These are phyloP conservation scores for Russula foetens DNA, from an alignment of 768 basidiomycete genomes.

Conservation along the genomic window DNA sequence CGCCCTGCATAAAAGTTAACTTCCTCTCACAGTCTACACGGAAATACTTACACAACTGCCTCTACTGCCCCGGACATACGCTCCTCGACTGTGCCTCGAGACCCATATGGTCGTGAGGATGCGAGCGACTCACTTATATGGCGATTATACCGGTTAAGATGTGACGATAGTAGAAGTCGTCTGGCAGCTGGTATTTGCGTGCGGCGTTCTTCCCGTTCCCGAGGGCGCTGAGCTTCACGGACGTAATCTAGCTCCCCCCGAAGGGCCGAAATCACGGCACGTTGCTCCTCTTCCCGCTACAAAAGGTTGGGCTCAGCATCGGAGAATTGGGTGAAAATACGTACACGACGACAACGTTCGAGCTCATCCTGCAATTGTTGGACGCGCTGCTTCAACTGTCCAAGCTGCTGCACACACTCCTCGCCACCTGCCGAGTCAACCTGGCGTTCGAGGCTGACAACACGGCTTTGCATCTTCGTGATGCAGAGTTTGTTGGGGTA, in stretches of 20 bases:
- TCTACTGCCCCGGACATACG: slow-evolving; percentile 10
- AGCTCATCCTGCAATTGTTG: slow-evolving; percentile 73
- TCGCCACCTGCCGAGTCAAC: slow-evolving; percentile 50
- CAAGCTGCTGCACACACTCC: slow-evolving; percentile 43
- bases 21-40: not conserved
- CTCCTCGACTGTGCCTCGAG: slow-evolving; percentile 6
- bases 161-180: not conserved
- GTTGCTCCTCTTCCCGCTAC: slow-evolving; percentile 72
- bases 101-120: not conserved
- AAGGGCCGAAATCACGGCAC: slow-evolving; percentile 49
- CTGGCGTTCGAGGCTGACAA: slow-evolving; percentile 63
- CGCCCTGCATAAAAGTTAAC: not conserved
- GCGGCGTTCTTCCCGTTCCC: slow-evolving; percentile 54
- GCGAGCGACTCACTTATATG: not conserved
- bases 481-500: slow-evolving; percentile 62
- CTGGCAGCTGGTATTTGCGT: slow-evolving; percentile 28
- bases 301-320: not conserved
- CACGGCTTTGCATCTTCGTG: slow-evolving; percentile 82
- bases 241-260: slow-evolving; percentile 77
- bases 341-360: slow-evolving; percentile 54
- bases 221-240: slow-evolving; percentile 50
- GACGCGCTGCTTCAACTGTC: slow-evolving; percentile 52
- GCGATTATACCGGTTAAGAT: not conserved
- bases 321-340: slow-evolving; percentile 15
- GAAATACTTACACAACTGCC: not conserved